Base-by-base conservation (phyloP, 106 monocot genomes). In the Posidonia australis region DNA sequence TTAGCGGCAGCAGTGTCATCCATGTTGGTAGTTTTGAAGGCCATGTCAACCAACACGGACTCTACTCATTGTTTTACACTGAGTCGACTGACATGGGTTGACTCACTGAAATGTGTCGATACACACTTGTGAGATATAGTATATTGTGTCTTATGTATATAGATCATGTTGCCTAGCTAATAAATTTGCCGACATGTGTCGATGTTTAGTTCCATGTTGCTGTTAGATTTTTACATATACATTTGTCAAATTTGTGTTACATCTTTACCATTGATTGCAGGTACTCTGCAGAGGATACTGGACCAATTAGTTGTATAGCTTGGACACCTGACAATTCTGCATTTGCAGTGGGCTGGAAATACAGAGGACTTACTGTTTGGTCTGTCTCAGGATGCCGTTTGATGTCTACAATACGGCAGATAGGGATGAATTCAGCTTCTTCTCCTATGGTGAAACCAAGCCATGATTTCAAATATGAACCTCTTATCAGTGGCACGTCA, bases 251-350 rank as follows among this genome's bases (percentile, higher is more conserved):
- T n/a, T 17, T 49, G 25, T 23, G 11, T 55, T 55, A 9, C 25
- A 24, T 24, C 6, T 58, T 36, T 65, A 26, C 23, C 43, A 45
- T n/a, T 47, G 22, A 70, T 62, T 74, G 54, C 66, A 94, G 94
- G 74, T 90, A 90, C 68, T 88, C 91, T 60, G 76, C 88, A 79
- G 98, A 98, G 73, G 91, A 98, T 75, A 98, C 98, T 61, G 98
- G 98, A 25, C 81, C 98, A 30, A 91, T 98, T 65, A 71, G 73
- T 67, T 91, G 87, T 78, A 82, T 98, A 73, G 70, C 80, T 44
- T 98, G 98, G 98, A 98, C 98, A 13, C 87, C 98, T 68, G 98
- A 91, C 58, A 91, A 85, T 74, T 85, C 80, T 65, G 98, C 91
- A 66, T 84, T 98, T 81, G 91, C 91, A 59, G 87, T 91, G 31